These are phyloP conservation scores for Solanum sitiens DNA, from an alignment of 257 asterid genomes.

Conservation along the genomic window DNA sequence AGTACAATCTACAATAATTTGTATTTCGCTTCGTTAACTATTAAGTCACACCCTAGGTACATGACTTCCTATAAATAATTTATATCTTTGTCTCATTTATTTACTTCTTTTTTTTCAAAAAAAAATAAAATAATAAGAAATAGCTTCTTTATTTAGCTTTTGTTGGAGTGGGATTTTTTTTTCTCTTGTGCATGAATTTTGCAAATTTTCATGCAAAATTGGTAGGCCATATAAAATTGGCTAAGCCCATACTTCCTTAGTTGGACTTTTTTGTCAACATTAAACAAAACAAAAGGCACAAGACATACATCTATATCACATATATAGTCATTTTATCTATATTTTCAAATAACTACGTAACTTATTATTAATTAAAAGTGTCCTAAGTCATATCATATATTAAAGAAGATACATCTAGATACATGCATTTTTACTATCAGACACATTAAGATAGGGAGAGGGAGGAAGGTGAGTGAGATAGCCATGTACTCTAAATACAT, in stretches of 20 bases:
- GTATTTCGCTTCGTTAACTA: background rate
- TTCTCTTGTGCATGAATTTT: background rate
- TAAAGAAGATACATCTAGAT: no score
- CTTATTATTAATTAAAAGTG: no score
- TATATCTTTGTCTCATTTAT: background rate
- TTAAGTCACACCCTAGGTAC: background rate
- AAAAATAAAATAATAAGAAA: no score
- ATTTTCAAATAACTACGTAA: no score
- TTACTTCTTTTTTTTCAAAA: no score
- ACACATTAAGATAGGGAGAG: background rate
- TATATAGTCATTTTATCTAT: no score
- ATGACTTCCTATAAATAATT: background rate
- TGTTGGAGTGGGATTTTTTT: background rate
- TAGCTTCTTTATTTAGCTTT: no score
- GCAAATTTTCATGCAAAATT: background rate
- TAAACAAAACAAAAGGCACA: no score
- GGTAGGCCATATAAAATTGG: background rate
- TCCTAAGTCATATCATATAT: no score
- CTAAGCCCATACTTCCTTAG: background rate
- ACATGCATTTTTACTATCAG: no score
- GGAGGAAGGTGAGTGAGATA: background rate
- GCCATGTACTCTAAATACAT: background rate
- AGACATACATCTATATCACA: no score
- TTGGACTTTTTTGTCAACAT: background rate
- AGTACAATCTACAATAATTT: no score